These are phyloP conservation scores for Larix kaempferi DNA, from an alignment of 75 land plant genomes.

Conservation along the genomic window DNA sequence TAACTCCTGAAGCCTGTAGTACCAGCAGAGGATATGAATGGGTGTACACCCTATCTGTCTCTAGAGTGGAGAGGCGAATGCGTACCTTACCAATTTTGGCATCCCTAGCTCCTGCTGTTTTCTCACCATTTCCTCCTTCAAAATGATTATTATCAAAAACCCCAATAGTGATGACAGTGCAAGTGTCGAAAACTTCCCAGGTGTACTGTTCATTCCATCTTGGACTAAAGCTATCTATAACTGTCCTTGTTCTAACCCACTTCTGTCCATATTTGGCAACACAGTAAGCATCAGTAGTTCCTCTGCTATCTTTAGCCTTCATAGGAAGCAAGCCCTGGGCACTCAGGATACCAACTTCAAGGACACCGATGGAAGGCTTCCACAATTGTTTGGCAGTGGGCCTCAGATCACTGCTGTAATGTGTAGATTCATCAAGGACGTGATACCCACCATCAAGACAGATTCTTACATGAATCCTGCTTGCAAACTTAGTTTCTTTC, in stretches of 20 bases:
- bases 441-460: constrained; percentile 25
- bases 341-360: constrained; percentile 21
- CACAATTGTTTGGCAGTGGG: constrained; percentile 20
- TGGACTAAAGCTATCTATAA: constrained; percentile 19
- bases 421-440: constrained; percentile 26
- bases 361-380: constrained; percentile 14
- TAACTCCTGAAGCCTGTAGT: constrained; percentile 63
- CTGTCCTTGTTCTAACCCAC: constrained; percentile 24
- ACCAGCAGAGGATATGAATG: constrained; percentile 70
- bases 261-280: constrained; percentile 31
- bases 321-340: constrained; percentile 20
- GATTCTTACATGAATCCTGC: constrained; percentile 16
- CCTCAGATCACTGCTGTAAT: constrained; percentile 19
- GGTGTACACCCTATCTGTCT: constrained; percentile 71
- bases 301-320: constrained; percentile 28
- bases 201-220: constrained; percentile 32
- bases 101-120: constrained; percentile 26
- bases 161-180: constrained; percentile 39
- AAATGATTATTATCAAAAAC: constrained; percentile 24
- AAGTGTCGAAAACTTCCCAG: constrained; percentile 30
- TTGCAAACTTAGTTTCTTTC: constrained; percentile 11
- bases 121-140: constrained; percentile 10
- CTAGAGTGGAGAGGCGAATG: constrained; percentile 73
- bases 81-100: constrained; percentile 63
- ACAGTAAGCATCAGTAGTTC: constrained; percentile 31